Conservation (phyloP, 1,284 basidiomycete species). For the Sporisorium scitamineum region DNA sequence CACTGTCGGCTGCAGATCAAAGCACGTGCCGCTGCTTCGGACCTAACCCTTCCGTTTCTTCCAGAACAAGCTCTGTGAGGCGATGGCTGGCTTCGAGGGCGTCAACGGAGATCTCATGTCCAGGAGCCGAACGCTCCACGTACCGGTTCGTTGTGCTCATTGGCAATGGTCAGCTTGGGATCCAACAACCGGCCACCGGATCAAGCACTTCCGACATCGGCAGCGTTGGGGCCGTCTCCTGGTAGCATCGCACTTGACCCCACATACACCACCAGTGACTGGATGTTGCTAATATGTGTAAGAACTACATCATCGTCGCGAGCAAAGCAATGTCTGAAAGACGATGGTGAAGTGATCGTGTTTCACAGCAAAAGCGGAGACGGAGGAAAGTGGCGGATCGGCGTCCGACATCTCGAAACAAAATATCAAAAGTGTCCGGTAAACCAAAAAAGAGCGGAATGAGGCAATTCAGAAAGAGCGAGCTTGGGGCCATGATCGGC, state of each 20-base stretch:
- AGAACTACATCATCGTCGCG: not conserved
- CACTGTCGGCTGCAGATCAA: not conserved
- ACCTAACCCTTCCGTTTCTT: not conserved
- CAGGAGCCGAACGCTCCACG: no score
- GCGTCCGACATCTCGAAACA: not conserved
- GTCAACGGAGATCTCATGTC: not conserved
- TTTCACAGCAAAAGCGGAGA: not conserved
- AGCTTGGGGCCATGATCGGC: no score
- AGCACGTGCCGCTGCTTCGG: constrained; percentile 5
- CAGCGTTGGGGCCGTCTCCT: not conserved
- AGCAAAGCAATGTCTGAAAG: not conserved
- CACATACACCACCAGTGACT: not conserved
- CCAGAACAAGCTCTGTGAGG: not conserved
- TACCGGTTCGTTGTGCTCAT: not conserved
- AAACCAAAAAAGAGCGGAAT: not conserved
- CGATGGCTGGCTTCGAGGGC: not conserved
- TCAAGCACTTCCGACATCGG: constrained; percentile 6
- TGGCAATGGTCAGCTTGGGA: not conserved
- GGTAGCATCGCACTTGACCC: not conserved
- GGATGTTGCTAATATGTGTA: not conserved
- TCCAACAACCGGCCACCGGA: not conserved
- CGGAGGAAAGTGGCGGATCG: not conserved
- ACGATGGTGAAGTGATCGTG: not conserved
- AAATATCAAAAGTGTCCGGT: not conserved
- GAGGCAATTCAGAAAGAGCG: not conserved